Evolutionary conservation across 2,329 filamentous ascomycete genomes (phyloP), one percentile per base, ranked within the genome.

Genomic region (Ascosphaera apis): DNA sequence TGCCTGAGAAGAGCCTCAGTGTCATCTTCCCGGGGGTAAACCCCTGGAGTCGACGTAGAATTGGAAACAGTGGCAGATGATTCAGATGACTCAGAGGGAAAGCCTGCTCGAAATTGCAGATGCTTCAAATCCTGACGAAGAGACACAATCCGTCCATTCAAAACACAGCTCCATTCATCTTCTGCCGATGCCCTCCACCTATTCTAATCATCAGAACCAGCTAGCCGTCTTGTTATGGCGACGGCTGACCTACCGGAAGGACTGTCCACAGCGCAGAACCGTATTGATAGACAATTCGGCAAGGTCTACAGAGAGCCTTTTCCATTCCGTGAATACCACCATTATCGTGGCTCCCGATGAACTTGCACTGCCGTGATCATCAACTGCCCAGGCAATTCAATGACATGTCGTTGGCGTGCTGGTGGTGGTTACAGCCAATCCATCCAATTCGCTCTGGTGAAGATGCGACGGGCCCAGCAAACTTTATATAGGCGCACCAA

Each of bases 271-370:
- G 42, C 86, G 75, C 23, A 98, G 62, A 0, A 83, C 92, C 0
- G 86, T 98, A 47, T 92, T 82, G 44, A 98, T 83, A 52, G 82
- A 93, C 3, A 98, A 68, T 52, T 98, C 88, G 3, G 74, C 69
- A 23, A 92, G 59, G 41, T 66, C 78, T 30, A 93, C 61, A 16
- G 88, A 83, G 45, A 98, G 60, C 59, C 80, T 91, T 43, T 72
- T 72, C 88, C 88, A 98, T 51, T 81, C 77, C 12, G 74, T 65
- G n/a, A 71, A 61, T 19, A 33, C 31, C 3, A 33, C 31, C 31
- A 33, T 33, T 9, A 4, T 33, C 8, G 4, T n/a, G 31, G 4
- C n/a, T 30, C 9, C 27, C 27, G n/a, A 6, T n/a, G 12, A 13
- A 4, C n/a, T 13, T 4, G 5, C n/a, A 30, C 4, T n/a, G 27